A percentile compares a stretch with the other conserved stretches of the same genome.
Conservation (phyloP, 75 land plant genomes). For the Cupressus sempervirens region DNA sequence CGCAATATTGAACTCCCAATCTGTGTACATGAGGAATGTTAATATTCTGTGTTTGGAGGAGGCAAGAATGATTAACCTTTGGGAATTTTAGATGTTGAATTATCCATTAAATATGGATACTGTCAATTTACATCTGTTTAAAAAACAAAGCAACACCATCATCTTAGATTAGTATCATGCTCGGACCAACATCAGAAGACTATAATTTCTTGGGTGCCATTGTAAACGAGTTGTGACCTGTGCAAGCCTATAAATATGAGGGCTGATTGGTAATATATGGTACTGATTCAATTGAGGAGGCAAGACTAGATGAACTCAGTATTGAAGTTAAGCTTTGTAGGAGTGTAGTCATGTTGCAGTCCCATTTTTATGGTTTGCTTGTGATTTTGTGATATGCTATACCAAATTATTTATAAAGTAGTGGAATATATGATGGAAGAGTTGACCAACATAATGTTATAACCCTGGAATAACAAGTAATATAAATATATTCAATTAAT, state of each 20-base stretch:
- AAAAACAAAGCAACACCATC: neutral
- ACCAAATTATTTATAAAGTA: too few species aligned
- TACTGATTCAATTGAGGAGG: neutral
- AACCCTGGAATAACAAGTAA: neutral
- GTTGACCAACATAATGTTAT: neutral
- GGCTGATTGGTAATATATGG: neutral
- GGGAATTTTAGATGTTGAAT: too few species aligned
- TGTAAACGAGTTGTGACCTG: neutral
- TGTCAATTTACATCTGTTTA: too few species aligned
- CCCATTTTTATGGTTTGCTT: neutral
- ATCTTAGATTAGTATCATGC: neutral
- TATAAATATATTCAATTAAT: too few species aligned
- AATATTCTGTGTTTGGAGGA: neutral
- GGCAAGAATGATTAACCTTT: neutral
- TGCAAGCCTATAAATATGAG: neutral
- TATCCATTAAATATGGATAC: too few species aligned
- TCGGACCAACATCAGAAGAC: neutral
- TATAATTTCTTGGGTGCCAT: neutral
- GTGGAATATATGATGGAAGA: neutral
- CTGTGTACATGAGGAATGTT: neutral
- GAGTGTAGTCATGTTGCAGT: neutral
- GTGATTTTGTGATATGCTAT: neutral
- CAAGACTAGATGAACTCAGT: neutral
- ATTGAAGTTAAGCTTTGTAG: neutral
- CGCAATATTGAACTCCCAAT: neutral